These are phyloP conservation scores for Quercus glauca DNA, from an alignment of 306 rosid genomes.

Conservation along the genomic window DNA sequence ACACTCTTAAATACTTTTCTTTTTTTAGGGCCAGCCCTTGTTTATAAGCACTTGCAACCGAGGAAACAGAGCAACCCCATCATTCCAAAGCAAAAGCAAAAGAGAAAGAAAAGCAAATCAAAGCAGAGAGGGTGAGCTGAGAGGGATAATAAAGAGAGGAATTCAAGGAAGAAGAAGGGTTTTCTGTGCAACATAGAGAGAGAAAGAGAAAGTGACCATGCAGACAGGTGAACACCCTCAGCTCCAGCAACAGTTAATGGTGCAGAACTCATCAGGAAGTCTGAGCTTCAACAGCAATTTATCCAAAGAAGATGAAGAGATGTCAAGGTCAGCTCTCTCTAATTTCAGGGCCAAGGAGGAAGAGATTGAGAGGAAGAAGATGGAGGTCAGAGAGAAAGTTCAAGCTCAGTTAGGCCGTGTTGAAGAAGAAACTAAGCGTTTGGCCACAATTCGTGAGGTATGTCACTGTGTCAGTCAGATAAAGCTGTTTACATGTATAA, in stretches of 20 bases:
- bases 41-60: conserved; percentile 44
- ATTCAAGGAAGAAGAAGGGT: conserved; percentile 33
- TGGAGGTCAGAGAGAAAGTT: conserved; percentile 92
- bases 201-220: conserved; percentile 22
- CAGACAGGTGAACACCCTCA: conserved; percentile 47
- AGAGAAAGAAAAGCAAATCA: conserved; percentile 5
- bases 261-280: conserved; percentile 78
- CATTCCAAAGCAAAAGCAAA: conserved; percentile 49
- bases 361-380: conserved; percentile 90
- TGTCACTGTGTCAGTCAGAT: not conserved
- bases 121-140: not conserved
- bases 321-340: conserved; percentile 94
- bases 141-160: conserved; percentile 26
- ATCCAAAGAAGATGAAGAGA: conserved; percentile 92
- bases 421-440: conserved; percentile 94
- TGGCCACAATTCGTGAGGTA: conserved; percentile 92
- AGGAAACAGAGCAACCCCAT: conserved; percentile 50
- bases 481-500: not conserved
- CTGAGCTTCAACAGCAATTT: conserved; percentile 91
- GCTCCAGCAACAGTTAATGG: conserved; percentile 60
- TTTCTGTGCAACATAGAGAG: conserved; percentile 13
- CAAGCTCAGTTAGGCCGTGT: conserved; percentile 89
- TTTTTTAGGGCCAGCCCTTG: conserved; percentile 2
- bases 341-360: conserved; percentile 90
- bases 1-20: not conserved